Conservation (phyloP, 495 filamentous ascomycete species). For the Hyaloscypha variabilis region DNA sequence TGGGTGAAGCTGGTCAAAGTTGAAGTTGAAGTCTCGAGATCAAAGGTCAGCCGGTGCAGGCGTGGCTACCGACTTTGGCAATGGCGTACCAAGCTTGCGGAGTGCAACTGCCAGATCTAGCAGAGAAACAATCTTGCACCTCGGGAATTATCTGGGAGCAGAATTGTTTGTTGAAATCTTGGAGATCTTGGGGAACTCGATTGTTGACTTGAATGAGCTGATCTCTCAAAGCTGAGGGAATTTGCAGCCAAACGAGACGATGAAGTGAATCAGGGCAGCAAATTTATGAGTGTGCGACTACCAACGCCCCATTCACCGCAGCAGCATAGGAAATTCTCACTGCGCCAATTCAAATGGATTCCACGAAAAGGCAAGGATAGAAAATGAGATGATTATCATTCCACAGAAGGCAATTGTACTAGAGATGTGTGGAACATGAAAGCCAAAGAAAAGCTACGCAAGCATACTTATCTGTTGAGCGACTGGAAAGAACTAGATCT, state of each 20-base stretch:
- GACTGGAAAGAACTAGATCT: not conserved
- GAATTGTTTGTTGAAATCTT: not conserved
- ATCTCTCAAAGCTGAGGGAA: not conserved
- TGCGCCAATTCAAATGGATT: not conserved
- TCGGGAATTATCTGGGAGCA: not conserved
- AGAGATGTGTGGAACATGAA: not conserved
- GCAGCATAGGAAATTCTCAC: not conserved
- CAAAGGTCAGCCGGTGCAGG: not conserved
- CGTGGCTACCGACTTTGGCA: not conserved
- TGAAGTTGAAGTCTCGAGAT: not conserved
- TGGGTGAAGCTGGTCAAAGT: not conserved
- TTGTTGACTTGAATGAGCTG: not conserved
- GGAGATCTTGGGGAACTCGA: not conserved
- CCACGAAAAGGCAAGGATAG: not conserved
- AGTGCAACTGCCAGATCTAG: not conserved
- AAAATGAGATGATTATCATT: not conserved
- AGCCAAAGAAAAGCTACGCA: not conserved
- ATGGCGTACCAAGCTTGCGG: not conserved
- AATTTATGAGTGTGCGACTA: too few species aligned
- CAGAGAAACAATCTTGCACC: not conserved
- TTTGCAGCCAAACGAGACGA: not conserved
- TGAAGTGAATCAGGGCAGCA: not conserved
- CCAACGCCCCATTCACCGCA: too few species aligned
- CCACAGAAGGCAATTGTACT: not conserved
- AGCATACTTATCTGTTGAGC: too few species aligned